Evolutionary conservation across 371 early-diverging fungal genomes (phyloP).

Genomic region (Fennellomyces sp.): DNA sequence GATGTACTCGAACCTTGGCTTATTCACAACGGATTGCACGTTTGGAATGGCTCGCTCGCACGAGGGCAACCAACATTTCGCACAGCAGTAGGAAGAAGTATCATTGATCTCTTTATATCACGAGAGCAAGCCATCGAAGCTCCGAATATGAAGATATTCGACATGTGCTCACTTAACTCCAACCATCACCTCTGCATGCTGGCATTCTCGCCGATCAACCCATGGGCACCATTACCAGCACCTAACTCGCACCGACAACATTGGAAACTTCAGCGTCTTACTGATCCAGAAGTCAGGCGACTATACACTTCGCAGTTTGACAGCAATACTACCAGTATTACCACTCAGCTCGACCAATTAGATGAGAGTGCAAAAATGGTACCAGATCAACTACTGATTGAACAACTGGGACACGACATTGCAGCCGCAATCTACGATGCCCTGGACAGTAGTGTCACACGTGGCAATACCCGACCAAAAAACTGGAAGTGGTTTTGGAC

Average conservation of each 20-base stretch:
- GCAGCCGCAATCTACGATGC: constrained; percentile 3
- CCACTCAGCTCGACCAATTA: too few species aligned
- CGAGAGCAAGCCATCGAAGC: too few species aligned
- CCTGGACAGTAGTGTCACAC: constrained; percentile 6
- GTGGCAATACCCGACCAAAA: background rate
- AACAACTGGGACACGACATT: background rate
- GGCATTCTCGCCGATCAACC: background rate
- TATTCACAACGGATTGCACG: background rate
- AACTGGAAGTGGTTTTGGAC: constrained; percentile 13
- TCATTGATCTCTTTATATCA: constrained; percentile 10
- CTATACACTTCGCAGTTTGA: too few species aligned
- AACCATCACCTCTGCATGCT: constrained; percentile 2
- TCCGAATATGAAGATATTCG: too few species aligned
- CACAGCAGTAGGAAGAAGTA: background rate
- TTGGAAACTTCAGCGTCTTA: background rate
- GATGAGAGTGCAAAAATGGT: too few species aligned
- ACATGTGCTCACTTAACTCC: background rate
- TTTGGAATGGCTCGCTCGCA: constrained; percentile 4
- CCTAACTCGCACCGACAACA: background rate
- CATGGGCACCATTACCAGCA: background rate
- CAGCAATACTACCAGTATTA: too few species aligned
- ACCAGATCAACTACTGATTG: background rate
- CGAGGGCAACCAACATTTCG: constrained; percentile 1
- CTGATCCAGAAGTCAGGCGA: background rate
- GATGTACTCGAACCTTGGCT: background rate